phyloP scores from a whole-genome alignment of 2,329 filamentous ascomycete species.

The Pseudonectria buxi region DNA sequence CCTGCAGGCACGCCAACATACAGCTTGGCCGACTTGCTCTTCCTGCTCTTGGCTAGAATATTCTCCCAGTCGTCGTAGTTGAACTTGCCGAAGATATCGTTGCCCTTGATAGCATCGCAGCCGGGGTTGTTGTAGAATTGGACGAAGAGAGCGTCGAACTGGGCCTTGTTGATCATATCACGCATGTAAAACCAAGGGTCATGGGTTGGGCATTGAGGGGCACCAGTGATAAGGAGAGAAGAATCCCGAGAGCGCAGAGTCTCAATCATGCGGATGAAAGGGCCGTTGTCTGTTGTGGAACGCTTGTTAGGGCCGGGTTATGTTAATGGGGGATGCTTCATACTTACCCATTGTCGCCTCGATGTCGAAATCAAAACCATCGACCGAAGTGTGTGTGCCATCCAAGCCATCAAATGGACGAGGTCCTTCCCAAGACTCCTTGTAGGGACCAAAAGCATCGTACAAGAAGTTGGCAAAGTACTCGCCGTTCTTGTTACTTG shows the following conservation, averaged over 20 bases:
- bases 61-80: conserved; percentile 38
- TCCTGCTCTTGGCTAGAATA: conserved; percentile 25
- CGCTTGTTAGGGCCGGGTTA: not conserved
- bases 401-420: conserved; percentile 32
- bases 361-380: conserved; percentile 39
- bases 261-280: conserved; percentile 34
- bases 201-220: conserved; percentile 37
- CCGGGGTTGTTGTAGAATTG: conserved; percentile 44
- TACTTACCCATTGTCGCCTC: conserved; percentile 28
- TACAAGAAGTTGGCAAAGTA: conserved; percentile 34
- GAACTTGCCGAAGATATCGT: conserved; percentile 27
- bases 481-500: conserved; percentile 22
- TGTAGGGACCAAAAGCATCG: conserved; percentile 31
- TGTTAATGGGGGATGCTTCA: not conserved
- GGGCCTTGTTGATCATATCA: conserved; percentile 31
- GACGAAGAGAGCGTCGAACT: conserved; percentile 38
- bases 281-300: conserved; percentile 22
- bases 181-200: conserved; percentile 25
- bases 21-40: conserved; percentile 36
- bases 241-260: conserved; percentile 26
- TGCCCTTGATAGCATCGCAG: conserved; percentile 29
- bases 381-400: conserved; percentile 23
- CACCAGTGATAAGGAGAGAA: conserved; percentile 33
- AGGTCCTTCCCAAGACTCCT: conserved; percentile 25
- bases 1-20: conserved; percentile 37